Percentiles rank a stretch among this genome's conserved stretches.
Conservation (phyloP, 768 basidiomycete genomes). For the Tephrocybe sp. region DNA sequence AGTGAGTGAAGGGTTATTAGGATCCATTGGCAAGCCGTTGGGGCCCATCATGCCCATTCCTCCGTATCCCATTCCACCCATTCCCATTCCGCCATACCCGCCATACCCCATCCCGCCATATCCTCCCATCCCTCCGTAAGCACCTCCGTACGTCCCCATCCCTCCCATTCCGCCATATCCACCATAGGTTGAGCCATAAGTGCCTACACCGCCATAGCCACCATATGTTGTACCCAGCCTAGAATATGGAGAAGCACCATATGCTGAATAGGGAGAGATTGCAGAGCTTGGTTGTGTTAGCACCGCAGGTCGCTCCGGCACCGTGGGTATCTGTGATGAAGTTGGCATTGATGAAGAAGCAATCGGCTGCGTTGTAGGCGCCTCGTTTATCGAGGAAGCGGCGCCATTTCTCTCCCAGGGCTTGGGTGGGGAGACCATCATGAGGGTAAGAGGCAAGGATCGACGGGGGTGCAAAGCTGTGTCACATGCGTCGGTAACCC, state of each 20-base stretch:
- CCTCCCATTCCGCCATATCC: constrained; percentile 13
- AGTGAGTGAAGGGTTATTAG: constrained; percentile 68
- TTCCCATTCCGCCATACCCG: constrained; percentile 41
- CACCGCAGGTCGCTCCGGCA: constrained; percentile 66
- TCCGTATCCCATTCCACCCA: constrained; percentile 17
- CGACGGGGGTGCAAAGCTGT: not conserved
- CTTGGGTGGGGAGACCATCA: constrained; percentile 85
- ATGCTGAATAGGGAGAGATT: constrained; percentile 45
- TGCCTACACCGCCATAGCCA: constrained; percentile 30
- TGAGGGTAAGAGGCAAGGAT: constrained; percentile 5
- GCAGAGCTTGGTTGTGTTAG: constrained; percentile 40
- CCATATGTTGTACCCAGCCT: constrained; percentile 36
- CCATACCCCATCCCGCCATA: constrained; percentile 34
- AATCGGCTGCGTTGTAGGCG: constrained; percentile 26
- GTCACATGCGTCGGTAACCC: constrained; percentile 9
- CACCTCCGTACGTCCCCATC: constrained; percentile 23
- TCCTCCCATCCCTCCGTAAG: constrained; percentile 27
- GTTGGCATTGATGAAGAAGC: constrained; percentile 28
- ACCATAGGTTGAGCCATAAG: constrained; percentile 25
- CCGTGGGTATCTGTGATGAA: constrained; percentile 29
- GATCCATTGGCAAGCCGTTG: constrained; percentile 48
- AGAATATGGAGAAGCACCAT: constrained; percentile 44
- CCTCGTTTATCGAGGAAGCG: constrained; percentile 27
- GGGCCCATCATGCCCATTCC: constrained; percentile 33
- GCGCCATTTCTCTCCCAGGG: constrained; percentile 78